These are phyloP conservation scores for Curvularia sp. DNA, from an alignment of 2,329 filamentous ascomycete genomes.

Conservation along the genomic window DNA sequence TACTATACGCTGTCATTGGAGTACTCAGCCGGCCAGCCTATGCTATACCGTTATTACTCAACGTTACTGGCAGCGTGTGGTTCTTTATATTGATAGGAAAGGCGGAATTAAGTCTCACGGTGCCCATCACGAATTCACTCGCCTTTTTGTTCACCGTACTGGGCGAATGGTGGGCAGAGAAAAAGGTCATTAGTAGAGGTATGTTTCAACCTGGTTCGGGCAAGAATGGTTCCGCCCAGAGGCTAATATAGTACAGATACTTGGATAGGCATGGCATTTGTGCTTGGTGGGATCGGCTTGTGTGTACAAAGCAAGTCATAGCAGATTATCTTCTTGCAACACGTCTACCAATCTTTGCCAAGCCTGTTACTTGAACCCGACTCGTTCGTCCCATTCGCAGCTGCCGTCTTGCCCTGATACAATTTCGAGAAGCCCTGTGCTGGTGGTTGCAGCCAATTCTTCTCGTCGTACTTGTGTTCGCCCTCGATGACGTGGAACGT, in stretches of 20 bases:
- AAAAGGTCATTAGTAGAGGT: constrained; percentile 87
- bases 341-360: constrained; percentile 26
- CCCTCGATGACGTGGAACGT: constrained; percentile 97
- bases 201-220: constrained; percentile 44
- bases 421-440: constrained; percentile 78
- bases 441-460: constrained; percentile 93
- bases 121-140: constrained; percentile 92
- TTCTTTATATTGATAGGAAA: constrained; percentile 94
- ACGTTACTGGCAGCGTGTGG: constrained; percentile 93
- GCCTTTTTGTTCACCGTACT: constrained; percentile 96
- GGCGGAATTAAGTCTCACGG: constrained; percentile 89
- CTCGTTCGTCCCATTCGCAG: not conserved
- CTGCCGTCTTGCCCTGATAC: constrained; percentile 43
- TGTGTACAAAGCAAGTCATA: constrained; percentile 71
- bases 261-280: constrained; percentile 80
- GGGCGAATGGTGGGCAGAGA: constrained; percentile 93
- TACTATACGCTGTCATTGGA: constrained; percentile 78
- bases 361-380: constrained; percentile 13
- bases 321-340: constrained; percentile 3
- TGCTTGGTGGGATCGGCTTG: constrained; percentile 79
- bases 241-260: constrained; percentile 66
- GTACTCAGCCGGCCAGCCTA: constrained; percentile 83
- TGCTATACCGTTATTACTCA: constrained; percentile 82
- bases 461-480: constrained; percentile 76
- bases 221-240: not conserved